These are phyloP conservation scores for Rosa chinensis DNA, from an alignment of 306 rosid species.

Conservation along the genomic window DNA sequence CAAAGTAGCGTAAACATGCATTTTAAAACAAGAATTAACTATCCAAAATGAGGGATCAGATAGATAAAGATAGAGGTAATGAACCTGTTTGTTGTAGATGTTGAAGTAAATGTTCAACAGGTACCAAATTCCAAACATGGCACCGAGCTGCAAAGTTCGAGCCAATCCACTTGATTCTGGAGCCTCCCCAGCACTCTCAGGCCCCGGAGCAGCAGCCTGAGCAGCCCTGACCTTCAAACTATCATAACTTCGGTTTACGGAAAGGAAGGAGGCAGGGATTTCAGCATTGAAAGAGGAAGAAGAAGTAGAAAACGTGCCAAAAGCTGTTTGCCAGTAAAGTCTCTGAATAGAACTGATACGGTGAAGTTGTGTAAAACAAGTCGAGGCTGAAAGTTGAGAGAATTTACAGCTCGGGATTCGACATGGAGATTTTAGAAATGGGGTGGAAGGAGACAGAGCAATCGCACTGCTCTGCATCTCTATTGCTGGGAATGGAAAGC, in stretches of 20 bases:
- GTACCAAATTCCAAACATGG: conserved; percentile 75
- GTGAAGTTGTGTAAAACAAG: not conserved
- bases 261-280: conserved; percentile 29
- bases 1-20: not conserved
- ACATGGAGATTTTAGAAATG: conserved; percentile 25
- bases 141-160: conserved; percentile 48
- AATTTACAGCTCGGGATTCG: conserved; percentile 11
- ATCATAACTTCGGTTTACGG: conserved; percentile 24
- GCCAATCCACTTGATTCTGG: conserved; percentile 19
- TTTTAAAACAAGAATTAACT: not conserved
- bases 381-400: conserved; percentile 1
- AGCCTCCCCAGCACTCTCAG: conserved; percentile 39
- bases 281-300: conserved; percentile 11
- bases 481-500: not conserved
- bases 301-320: conserved; percentile 23
- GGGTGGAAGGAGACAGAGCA: conserved; percentile 27
- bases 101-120: conserved; percentile 72
- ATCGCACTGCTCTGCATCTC: conserved; percentile 37
- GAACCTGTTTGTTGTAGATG: conserved; percentile 76
- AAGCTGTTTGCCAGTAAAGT: conserved; percentile 11
- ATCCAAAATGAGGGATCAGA: not conserved
- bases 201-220: conserved; percentile 26
- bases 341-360: conserved; percentile 10
- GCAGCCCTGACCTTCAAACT: conserved; percentile 38
- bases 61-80: not conserved